These are phyloP conservation scores for Saposhnikovia divaricata DNA, from an alignment of 129 eudicot species.

Conservation along the genomic window DNA sequence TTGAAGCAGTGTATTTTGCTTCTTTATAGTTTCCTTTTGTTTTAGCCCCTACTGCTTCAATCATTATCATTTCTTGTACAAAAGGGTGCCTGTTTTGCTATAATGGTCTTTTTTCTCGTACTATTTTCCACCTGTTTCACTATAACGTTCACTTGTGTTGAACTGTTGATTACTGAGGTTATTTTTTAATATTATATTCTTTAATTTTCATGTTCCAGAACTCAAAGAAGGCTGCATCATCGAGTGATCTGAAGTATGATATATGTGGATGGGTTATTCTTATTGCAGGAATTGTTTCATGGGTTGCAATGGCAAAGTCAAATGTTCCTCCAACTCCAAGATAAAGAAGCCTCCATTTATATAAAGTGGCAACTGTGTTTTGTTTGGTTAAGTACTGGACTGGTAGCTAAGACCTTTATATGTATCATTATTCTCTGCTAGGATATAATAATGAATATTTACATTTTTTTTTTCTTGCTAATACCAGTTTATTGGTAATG, in stretches of 20 bases:
- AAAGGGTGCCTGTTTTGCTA: neutral
- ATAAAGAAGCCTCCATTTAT: slow-evolving; percentile 16
- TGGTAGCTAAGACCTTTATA: neutral
- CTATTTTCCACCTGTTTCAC: neutral
- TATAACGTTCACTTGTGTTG: neutral
- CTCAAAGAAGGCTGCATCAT: slow-evolving; percentile 25
- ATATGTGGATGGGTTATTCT: slow-evolving; percentile 56
- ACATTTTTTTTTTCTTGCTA: neutral
- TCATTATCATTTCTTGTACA: neutral
- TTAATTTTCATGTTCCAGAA: slow-evolving; percentile 21
- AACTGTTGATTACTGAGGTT: no score
- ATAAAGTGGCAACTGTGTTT: neutral
- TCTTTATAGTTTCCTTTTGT: neutral
- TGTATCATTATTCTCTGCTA: neutral
- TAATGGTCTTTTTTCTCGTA: neutral
- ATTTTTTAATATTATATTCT: neutral
- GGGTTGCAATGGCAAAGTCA: slow-evolving; percentile 47
- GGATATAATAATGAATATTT: neutral
- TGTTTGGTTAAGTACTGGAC: neutral
- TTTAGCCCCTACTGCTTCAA: no score
- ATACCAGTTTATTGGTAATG: neutral
- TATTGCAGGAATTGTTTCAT: slow-evolving; percentile 37
- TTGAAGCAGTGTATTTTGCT: neutral
- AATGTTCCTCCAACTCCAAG: slow-evolving; percentile 33
- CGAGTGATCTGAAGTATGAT: slow-evolving; percentile 47